Evolutionary conservation across 768 basidiomycete genomes (phyloP).

Genomic region (Brasilioporus rufonigricans): DNA sequence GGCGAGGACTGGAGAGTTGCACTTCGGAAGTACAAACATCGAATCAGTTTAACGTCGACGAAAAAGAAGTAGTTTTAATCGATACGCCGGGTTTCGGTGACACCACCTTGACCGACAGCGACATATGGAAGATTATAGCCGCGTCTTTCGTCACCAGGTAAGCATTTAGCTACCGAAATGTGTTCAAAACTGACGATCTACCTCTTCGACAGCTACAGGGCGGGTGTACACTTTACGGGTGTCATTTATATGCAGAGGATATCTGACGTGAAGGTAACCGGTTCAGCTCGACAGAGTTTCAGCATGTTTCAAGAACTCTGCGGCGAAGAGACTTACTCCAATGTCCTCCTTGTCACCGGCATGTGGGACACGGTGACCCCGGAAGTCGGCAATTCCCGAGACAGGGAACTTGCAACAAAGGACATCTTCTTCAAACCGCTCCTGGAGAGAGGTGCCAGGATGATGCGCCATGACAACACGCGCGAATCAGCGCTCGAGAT

Average conservation of each 20-base stretch:
- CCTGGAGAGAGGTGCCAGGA: conserved; percentile 43
- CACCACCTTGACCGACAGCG: conserved; percentile 45
- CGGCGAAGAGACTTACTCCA: conserved; percentile 43
- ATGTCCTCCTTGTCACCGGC: conserved; percentile 49
- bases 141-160: conserved; percentile 31
- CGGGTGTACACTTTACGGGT: conserved; percentile 37
- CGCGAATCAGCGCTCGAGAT: conserved; percentile 44
- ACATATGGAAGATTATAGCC: conserved; percentile 50
- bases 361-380: conserved; percentile 46
- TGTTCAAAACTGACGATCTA: background rate
- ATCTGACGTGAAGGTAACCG: conserved; percentile 46
- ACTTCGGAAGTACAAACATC: conserved; percentile 33
- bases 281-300: conserved; percentile 45
- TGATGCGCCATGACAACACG: conserved; percentile 44
- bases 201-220: conserved; percentile 17
- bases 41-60: conserved; percentile 24
- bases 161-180: background rate
- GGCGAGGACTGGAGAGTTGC: conserved; percentile 34
- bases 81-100: conserved; percentile 67
- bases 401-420: conserved; percentile 40
- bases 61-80: conserved; percentile 43
- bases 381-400: conserved; percentile 36
- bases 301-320: conserved; percentile 52
- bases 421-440: conserved; percentile 51
- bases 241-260: conserved; percentile 55